phyloP scores from a whole-genome alignment of 768 basidiomycete species.

The Lentinula detonsa region DNA sequence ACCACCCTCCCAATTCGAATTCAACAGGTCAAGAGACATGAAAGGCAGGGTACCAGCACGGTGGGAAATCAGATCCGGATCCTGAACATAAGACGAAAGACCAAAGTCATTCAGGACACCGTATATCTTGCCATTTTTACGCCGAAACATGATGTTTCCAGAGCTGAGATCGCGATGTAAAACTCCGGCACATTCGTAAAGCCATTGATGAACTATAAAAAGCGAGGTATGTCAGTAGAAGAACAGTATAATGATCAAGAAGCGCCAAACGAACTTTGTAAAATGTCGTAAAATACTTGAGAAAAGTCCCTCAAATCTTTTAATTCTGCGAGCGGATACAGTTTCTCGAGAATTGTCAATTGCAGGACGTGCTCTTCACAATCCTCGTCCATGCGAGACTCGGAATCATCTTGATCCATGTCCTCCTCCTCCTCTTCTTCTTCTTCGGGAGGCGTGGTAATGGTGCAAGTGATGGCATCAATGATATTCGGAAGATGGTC shows the following conservation, averaged over 20 bases:
- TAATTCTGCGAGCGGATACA: neutral
- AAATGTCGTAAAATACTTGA: neutral
- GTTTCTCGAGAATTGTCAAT: neutral
- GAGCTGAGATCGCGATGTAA: constrained; percentile 13
- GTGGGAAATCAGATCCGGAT: neutral
- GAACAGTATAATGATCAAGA: neutral
- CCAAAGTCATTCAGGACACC: constrained; percentile 11
- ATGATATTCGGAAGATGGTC: neutral
- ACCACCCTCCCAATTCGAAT: neutral
- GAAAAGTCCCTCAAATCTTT: neutral
- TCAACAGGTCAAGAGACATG: neutral
- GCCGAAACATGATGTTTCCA: constrained; percentile 10
- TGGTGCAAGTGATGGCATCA: neutral
- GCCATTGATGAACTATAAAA: constrained; percentile 4
- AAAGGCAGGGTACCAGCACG: neutral
- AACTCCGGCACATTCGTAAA: constrained; percentile 7
- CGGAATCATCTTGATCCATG: too few relatives aligned
- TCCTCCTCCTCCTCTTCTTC: too few relatives aligned
- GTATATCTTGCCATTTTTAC: constrained; percentile 8
- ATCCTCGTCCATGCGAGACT: constrained; percentile 12
- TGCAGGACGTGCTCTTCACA: neutral
- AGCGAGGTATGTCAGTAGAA: neutral
- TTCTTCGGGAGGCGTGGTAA: too few relatives aligned
- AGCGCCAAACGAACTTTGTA: neutral
- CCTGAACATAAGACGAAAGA: neutral